Conservation (phyloP, 192 early-diverging fungal genomes). For the Lunasporangiospora selenospora region DNA sequence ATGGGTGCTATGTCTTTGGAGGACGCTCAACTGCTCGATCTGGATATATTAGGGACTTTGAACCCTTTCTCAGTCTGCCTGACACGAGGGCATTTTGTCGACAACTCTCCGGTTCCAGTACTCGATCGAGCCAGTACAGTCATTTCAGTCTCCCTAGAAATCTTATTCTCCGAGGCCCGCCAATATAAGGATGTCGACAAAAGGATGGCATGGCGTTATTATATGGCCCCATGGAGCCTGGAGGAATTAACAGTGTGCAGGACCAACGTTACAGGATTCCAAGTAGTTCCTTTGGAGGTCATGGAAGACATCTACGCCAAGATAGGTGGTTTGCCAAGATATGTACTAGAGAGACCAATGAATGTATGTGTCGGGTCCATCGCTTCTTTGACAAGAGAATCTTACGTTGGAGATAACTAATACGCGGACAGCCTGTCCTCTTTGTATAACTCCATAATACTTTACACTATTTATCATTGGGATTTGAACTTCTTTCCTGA, state of each 20-base stretch:
- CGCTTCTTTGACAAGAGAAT: background rate
- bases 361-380: background rate
- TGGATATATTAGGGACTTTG: slow-evolving; percentile 9
- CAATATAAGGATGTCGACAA: slow-evolving; percentile 19
- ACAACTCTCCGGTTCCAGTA: slow-evolving; percentile 8
- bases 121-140: slow-evolving; percentile 1
- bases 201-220: slow-evolving; percentile 1
- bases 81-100: slow-evolving; percentile 37
- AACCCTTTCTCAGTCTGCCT: slow-evolving; percentile 7
- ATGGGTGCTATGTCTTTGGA: slow-evolving; percentile 18
- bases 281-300: background rate
- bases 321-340: slow-evolving; percentile 29
- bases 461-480: background rate
- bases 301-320: slow-evolving; percentile 11
- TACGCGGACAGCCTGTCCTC: background rate
- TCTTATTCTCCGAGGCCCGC: slow-evolving; percentile 9
- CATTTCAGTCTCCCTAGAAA: slow-evolving; percentile 22
- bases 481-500: background rate
- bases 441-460: no score
- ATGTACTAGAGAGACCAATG: slow-evolving; percentile 17
- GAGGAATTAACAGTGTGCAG: slow-evolving; percentile 9
- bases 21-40: slow-evolving; percentile 3
- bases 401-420: background rate
- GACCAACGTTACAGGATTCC: slow-evolving; percentile 1
- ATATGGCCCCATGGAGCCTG: slow-evolving; percentile 18